Conservation (phyloP, 768 basidiomycete genomes). For the Leccinum rimulosum region DNA sequence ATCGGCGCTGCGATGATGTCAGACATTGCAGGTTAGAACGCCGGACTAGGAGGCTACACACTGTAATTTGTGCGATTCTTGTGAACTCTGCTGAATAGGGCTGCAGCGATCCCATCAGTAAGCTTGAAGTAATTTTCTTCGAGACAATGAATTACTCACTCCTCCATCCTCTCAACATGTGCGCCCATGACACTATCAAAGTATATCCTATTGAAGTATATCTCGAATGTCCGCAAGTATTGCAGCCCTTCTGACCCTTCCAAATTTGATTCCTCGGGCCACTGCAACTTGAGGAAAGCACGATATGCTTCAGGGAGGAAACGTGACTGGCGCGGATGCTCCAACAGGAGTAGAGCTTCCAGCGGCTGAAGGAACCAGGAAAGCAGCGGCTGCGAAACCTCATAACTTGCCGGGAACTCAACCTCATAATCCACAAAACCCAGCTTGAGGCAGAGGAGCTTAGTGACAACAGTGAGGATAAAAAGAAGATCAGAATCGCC, state of each 20-base stretch:
- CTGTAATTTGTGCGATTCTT: neutral
- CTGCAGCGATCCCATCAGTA: neutral
- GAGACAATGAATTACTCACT: neutral
- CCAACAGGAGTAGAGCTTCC: neutral
- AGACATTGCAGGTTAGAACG: neutral
- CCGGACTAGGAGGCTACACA: neutral
- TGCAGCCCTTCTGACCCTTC: neutral
- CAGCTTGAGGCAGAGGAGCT: constrained; percentile 2
- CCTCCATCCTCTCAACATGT: neutral
- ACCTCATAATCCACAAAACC: neutral
- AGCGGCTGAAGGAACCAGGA: constrained; percentile 3
- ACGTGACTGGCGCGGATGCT: neutral
- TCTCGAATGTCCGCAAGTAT: constrained; percentile 5
- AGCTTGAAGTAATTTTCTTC: neutral
- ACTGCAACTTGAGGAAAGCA: neutral
- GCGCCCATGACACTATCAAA: neutral
- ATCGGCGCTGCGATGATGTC: neutral
- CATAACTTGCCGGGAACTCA: neutral
- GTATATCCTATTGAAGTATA: neutral
- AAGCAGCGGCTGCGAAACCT: constrained; percentile 2
- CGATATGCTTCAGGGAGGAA: constrained; percentile 3
- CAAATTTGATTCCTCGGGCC: neutral
- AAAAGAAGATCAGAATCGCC: constrained; percentile 2
- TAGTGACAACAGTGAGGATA: neutral
- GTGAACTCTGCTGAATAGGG: neutral